Evolutionary conservation across 169 alveolate genomes (phyloP).

Genomic region (Perkinsus olseni): DNA sequence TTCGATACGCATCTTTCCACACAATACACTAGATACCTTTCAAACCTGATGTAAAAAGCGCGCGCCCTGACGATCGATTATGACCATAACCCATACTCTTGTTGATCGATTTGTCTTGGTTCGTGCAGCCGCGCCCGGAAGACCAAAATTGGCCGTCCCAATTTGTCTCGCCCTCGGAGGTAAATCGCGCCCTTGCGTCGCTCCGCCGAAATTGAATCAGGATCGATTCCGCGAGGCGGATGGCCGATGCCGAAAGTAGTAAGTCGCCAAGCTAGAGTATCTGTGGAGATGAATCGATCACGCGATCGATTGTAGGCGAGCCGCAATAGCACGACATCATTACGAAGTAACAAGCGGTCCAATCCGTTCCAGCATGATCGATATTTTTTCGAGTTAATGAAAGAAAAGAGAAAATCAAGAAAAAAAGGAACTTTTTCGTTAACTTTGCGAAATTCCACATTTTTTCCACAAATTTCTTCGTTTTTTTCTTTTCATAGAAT

Average conservation of each 20-base stretch:
- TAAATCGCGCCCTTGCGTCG: neutral
- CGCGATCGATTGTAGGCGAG: neutral
- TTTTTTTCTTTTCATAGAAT: neutral
- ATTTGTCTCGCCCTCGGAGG: neutral
- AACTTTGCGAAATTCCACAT: neutral
- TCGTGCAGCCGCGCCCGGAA: neutral
- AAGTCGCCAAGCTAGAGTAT: neutral
- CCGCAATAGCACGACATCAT: no score
- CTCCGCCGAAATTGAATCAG: neutral
- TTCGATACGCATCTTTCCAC: neutral
- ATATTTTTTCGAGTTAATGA: no score
- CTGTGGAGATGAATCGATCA: neutral
- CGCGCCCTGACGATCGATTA: neutral
- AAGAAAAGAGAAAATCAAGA: no score
- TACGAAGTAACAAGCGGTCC: no score
- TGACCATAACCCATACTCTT: neutral
- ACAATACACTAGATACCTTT: neutral
- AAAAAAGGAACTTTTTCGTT: neutral
- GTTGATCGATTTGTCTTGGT: neutral
- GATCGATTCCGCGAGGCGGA: neutral
- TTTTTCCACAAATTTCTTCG: no score
- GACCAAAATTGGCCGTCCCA: neutral
- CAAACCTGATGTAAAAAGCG: neutral
- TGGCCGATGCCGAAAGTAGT: neutral
- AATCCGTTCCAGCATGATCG: no score